Evolutionary conservation across 768 basidiomycete genomes (phyloP).

Genomic region (Mycena filopes): DNA sequence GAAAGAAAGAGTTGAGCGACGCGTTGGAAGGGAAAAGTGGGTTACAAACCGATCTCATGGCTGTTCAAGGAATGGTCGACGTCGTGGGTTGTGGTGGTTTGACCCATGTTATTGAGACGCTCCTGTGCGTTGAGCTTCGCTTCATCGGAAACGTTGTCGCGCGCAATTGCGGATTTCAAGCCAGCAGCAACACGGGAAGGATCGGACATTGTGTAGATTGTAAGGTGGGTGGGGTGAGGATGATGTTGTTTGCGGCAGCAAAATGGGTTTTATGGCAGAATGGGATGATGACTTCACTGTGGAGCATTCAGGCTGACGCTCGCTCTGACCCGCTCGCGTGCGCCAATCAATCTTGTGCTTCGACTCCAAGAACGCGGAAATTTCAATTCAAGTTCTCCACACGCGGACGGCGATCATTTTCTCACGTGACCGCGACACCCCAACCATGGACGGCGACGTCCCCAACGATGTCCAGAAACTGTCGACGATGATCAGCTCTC

Average conservation of each 20-base stretch:
- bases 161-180: conserved; percentile 59
- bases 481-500: conserved; percentile 20
- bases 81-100: conserved; percentile 17
- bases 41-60: neutral
- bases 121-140: conserved; percentile 57
- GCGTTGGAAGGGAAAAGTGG: neutral
- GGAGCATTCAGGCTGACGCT: too few relatives aligned
- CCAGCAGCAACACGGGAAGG: conserved; percentile 58
- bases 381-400: neutral
- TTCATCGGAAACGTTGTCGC: conserved; percentile 59
- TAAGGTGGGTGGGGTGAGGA: too few relatives aligned
- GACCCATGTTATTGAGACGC: conserved; percentile 52
- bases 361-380: too few relatives aligned
- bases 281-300: too few relatives aligned
- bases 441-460: too few relatives aligned
- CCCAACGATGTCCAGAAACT: conserved; percentile 17
- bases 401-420: neutral
- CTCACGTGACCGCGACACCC: conserved; percentile 29
- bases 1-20: conserved; percentile 23
- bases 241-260: too few relatives aligned
- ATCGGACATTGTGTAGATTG: too few relatives aligned
- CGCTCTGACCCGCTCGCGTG: too few relatives aligned
- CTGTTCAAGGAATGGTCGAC: conserved; percentile 4
- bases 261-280: too few relatives aligned
- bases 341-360: too few relatives aligned